Base-by-base conservation (phyloP, 768 basidiomycete species). In the Pleurotus pulmonarius region DNA sequence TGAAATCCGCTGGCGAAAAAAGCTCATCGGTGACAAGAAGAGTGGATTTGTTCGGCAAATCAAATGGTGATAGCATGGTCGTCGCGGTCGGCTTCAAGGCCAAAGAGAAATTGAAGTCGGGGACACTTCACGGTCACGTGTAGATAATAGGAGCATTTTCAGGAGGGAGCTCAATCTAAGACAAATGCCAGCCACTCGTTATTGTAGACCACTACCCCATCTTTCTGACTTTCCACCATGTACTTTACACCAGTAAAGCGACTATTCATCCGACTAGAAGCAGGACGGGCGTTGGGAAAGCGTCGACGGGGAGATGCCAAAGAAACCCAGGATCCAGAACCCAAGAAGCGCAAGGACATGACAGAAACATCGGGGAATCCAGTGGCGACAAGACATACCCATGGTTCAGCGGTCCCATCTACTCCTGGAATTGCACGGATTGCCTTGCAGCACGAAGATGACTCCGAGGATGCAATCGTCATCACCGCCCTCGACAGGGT, bases 11-110 rank as follows among this genome's bases (percentile, higher is more conserved):
- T 1, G 90, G 85, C 0, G 90, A 81, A 0, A 77, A 71, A 0
- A 92, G 73, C 49, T 88, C 79, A 62, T 92, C 90, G 5, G 88
- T 87, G 5, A 92, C 74, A 0, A 92, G 70, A 9, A 88, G 62
- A 13, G 85, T 62, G 7, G 83, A 76, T 25, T 75, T 74, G 34
- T 81, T 73, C 6, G 73, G 68, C 12, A 88, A 73, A 16, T 81
- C 72, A 56, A 77, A 75, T 1, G 84, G 82, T 26, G 82, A 75
- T 61, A 85, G 78, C 71, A 78, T 83, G 38, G n/a, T 44, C 9
- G 9, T 44, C 9, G 29, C 29, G 29, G 29, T 11, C 29, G 29
- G 5, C 11, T 41, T 18, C 4, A 39, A 37, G 13, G n/a, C 41
- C 7, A 13, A 43, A 43, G 39, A 40, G 41, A 43, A 20, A 43